Base-by-base conservation (phyloP, 2,329 filamentous ascomycete genomes). In the Colletotrichum phormii region DNA sequence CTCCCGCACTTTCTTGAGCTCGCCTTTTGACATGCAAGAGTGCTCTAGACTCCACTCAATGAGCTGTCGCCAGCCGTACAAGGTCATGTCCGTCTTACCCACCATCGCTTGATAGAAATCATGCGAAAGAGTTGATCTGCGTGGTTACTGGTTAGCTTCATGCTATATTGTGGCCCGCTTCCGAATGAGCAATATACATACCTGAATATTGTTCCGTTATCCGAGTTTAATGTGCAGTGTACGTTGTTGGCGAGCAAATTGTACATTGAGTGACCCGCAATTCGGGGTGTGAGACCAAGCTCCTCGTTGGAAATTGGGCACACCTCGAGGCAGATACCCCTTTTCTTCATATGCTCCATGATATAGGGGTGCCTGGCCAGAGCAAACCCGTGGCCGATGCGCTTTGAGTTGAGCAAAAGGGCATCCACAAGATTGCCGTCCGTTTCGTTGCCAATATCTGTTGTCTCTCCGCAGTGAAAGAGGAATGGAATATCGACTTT, bases 231-330 rank as follows among this genome's bases (percentile, higher is more conserved):
- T 0, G 92, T 93, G 81, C 93, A 95, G 61, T 92, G 91, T 62
- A 95, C 88, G 49, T 92, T 90, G 66, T 92, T 91, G n/a, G 92
- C 92, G 67, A 95, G 84, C 29, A 95, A 83, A 73, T 87, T 85
- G 51, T 94, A 93, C 79, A 92, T 89, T 18, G 91, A 83, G 77
- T 95, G 93, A 13, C 92, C 91, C 49, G 88, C 87, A 69, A 91
- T 87, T 58, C 89, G 87, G 9, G 90, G 87, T 63, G 91, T 93
- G 22, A 95, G 85, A 42, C 93, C 92, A 22, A 95, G 82, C 0
- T 95, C 85, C 83, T 95, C 93, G 77, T 95, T 95, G 0, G 92
- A 94, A 62, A 94, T 94, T 0, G 93, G 93, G 76, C 93, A 95
- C 1, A 93, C 83, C 82, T 95, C 93, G n/a, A 95, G 85, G 75